phyloP scores from a whole-genome alignment of 176 grass and related monocot genomes.

The Aegilops speltoides region DNA sequence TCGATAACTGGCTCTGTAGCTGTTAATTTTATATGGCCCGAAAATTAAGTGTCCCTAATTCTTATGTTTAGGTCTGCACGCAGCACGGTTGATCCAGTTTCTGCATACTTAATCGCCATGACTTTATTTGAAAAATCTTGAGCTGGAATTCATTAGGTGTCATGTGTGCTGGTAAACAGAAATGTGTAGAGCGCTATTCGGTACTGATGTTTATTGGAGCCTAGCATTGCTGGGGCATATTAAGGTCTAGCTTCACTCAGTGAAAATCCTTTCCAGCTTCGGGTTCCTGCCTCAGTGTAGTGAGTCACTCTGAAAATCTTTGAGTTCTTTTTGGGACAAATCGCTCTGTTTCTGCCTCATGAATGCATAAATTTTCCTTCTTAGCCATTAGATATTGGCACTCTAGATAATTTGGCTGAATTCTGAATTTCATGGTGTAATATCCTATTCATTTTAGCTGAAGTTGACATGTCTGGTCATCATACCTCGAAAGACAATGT shows the following conservation, averaged over 20 bases:
- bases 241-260: background rate
- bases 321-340: background rate
- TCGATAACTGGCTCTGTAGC: background rate
- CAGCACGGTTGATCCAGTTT: background rate
- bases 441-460: background rate
- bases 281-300: background rate
- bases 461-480: background rate
- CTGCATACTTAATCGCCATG: background rate
- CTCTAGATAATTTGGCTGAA: background rate
- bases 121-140: background rate
- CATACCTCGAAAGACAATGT: background rate
- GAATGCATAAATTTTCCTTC: background rate
- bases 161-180: background rate
- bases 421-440: background rate
- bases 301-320: background rate
- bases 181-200: background rate
- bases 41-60: background rate
- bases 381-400: background rate
- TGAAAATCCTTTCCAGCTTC: background rate
- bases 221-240: background rate
- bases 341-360: background rate
- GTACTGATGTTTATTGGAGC: background rate
- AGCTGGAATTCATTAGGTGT: background rate
- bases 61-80: background rate
- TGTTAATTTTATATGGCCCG: background rate